These are phyloP conservation scores for Aspergillus alliaceus DNA, from an alignment of 2,329 filamentous ascomycete genomes.

Conservation along the genomic window DNA sequence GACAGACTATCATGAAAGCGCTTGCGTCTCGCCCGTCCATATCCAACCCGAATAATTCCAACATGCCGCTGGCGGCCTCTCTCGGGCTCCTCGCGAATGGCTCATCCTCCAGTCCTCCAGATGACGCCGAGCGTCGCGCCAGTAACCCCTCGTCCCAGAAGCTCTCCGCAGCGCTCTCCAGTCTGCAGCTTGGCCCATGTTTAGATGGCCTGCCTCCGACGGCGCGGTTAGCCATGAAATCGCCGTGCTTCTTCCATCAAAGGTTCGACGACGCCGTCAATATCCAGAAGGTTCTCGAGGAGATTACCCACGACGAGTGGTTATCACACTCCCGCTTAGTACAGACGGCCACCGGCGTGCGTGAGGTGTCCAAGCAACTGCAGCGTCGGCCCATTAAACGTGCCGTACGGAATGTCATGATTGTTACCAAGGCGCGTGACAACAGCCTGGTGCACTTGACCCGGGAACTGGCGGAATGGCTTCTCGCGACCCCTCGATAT, in stretches of 20 bases:
- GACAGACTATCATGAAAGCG: slow-evolving; percentile 81
- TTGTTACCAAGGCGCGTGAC: slow-evolving; percentile 95
- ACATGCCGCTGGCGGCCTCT: slow-evolving; percentile 64
- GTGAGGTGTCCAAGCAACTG: slow-evolving; percentile 93
- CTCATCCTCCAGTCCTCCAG: slow-evolving; percentile 20
- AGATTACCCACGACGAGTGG: slow-evolving; percentile 82
- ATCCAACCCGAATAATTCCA: slow-evolving; percentile 52
- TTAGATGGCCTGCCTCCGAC: slow-evolving; percentile 46
- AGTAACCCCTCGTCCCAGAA: slow-evolving; percentile 57
- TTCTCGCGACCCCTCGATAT: slow-evolving; percentile 85
- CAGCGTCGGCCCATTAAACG: slow-evolving; percentile 89
- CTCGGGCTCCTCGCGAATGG: slow-evolving; percentile 57
- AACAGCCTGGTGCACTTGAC: slow-evolving; percentile 90
- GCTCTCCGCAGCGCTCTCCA: slow-evolving; percentile 60
- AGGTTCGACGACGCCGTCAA: slow-evolving; percentile 95
- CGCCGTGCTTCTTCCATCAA: slow-evolving; percentile 97
- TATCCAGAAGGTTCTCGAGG: slow-evolving; percentile 89
- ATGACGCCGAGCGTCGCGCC: slow-evolving; percentile 36
- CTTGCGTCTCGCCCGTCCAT: slow-evolving; percentile 63
- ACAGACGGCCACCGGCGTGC: slow-evolving; percentile 90
- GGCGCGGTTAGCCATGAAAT: slow-evolving; percentile 68
- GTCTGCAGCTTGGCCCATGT: slow-evolving; percentile 46
- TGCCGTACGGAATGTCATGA: slow-evolving; percentile 93
- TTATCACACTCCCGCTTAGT: slow-evolving; percentile 92
- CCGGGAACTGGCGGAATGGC: slow-evolving; percentile 81